phyloP scores from a whole-genome alignment of 176 grass and related monocot species.

The Musa acuminata region DNA sequence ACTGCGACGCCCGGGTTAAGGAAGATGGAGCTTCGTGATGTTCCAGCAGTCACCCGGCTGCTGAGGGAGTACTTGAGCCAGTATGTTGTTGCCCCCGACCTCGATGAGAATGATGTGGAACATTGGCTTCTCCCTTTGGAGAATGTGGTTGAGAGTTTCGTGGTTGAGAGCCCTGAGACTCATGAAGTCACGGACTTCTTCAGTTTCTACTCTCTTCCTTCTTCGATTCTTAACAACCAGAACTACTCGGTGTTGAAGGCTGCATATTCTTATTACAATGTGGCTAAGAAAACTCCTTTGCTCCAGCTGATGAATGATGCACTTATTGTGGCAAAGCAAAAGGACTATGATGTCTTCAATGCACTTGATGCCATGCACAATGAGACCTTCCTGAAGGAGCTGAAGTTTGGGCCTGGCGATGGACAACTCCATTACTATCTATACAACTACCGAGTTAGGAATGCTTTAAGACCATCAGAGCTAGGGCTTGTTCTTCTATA shows the following conservation, averaged over 20 bases:
- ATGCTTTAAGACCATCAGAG: conserved; percentile 68
- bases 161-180: conserved; percentile 89
- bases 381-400: conserved; percentile 75
- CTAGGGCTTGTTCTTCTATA: conserved; percentile 92
- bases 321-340: conserved; percentile 86
- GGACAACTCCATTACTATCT: conserved; percentile 98
- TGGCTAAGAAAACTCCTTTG: conserved; percentile 68
- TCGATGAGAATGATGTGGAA: conserved; percentile 94
- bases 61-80: conserved; percentile 61
- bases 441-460: conserved; percentile 76
- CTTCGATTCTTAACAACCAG: conserved; percentile 78
- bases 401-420: conserved; percentile 96
- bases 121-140: conserved; percentile 85
- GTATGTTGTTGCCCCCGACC: conserved; percentile 71
- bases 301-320: conserved; percentile 95
- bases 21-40: conserved; percentile 83
- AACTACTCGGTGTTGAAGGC: conserved; percentile 73
- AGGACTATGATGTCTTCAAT: conserved; percentile 93
- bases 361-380: conserved; percentile 97
- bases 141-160: conserved; percentile 85
- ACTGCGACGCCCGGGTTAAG: conserved; percentile 81
- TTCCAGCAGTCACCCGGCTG: conserved; percentile 69
- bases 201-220: conserved; percentile 91
- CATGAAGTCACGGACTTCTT: conserved; percentile 96
- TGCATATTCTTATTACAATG: conserved; percentile 93